Evolutionary conservation across 768 basidiomycete species (phyloP).

Genomic region (Tylopilus cervinicoccineus): DNA sequence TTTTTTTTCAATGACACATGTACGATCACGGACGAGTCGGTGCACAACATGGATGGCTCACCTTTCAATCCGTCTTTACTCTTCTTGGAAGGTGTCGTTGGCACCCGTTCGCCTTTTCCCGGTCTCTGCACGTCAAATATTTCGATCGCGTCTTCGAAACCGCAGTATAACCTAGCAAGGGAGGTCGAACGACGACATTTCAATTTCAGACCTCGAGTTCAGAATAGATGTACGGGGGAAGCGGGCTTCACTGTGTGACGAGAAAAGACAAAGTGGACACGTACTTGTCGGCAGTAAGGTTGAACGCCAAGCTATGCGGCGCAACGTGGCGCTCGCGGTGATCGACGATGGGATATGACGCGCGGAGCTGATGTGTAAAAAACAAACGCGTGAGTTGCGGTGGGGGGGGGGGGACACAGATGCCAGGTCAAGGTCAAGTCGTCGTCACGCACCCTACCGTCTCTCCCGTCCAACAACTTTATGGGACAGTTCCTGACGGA

Average conservation of each 20-base stretch:
- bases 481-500: constrained; percentile 85
- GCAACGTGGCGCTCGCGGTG: constrained; percentile 91
- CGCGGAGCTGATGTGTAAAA: constrained; percentile 60
- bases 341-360: constrained; percentile 89
- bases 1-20: constrained; percentile 25
- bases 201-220: background rate
- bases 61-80: constrained; percentile 88
- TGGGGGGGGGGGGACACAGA: too few relatives aligned
- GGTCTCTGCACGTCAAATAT: constrained; percentile 74
- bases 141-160: constrained; percentile 82
- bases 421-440: background rate
- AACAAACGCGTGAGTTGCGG: background rate
- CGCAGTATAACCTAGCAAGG: constrained; percentile 65
- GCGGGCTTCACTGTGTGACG: background rate
- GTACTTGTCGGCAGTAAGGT: constrained; percentile 61
- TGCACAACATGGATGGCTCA: constrained; percentile 20
- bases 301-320: constrained; percentile 81
- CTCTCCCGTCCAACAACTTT: constrained; percentile 74
- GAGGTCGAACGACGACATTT: background rate
- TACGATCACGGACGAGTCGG: background rate
- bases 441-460: constrained; percentile 59
- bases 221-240: background rate
- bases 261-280: background rate
- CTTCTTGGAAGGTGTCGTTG: constrained; percentile 69
- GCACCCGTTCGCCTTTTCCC: constrained; percentile 67